phyloP scores from a whole-genome alignment of 495 filamentous ascomycete genomes.

The Penicillium bovifimosum region DNA sequence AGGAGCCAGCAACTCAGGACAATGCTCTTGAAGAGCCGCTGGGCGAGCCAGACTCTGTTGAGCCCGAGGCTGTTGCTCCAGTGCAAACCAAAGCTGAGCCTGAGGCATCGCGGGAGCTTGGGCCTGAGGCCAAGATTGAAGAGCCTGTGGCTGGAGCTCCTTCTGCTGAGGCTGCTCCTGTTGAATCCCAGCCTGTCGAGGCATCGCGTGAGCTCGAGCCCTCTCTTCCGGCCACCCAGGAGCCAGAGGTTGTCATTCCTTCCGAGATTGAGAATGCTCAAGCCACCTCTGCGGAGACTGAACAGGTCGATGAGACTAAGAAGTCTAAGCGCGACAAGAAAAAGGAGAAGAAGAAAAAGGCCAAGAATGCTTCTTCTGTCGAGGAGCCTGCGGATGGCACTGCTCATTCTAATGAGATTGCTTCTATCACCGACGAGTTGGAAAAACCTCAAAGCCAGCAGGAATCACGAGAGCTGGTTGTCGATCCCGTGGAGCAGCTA shows the following conservation, averaged over 20 bases:
- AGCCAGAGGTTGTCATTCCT: neutral
- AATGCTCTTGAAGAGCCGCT: neutral
- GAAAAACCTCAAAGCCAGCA: neutral
- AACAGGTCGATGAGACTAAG: constrained; percentile 22
- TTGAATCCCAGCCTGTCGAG: neutral
- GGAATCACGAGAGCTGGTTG: constrained; percentile 1
- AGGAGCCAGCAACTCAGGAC: neutral
- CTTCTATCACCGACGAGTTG: neutral
- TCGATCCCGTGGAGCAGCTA: neutral
- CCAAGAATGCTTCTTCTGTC: constrained; percentile 14
- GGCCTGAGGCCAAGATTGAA: neutral
- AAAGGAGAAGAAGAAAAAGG: constrained; percentile 37
- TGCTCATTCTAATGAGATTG: neutral
- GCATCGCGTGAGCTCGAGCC: neutral
- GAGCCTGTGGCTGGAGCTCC: neutral
- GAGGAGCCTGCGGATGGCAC: constrained; percentile 1
- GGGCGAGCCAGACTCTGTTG: neutral
- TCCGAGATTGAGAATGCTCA: constrained; percentile 5
- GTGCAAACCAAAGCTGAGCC: neutral
- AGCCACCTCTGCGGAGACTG: constrained; percentile 2
- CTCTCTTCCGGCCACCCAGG: neutral
- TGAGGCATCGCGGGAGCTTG: constrained; percentile 4
- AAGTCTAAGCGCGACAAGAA: constrained; percentile 34
- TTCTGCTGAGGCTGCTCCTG: neutral
- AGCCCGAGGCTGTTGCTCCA: neutral